Conservation (phyloP, 495 filamentous ascomycete species). For the Talaromyces trachyspermus region DNA sequence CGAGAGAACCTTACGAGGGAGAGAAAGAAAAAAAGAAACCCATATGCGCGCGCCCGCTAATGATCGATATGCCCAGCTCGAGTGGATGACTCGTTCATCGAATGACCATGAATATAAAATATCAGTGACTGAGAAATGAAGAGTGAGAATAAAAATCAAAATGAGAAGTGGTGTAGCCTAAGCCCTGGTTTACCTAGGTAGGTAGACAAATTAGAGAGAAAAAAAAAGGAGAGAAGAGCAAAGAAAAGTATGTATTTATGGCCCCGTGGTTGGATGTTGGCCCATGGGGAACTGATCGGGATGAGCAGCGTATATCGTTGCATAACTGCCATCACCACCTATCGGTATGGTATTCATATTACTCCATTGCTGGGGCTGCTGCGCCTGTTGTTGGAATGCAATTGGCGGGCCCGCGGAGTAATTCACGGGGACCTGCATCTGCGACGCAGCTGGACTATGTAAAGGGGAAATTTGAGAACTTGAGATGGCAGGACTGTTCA, state of each 20-base stretch:
- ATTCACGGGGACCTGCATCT: constrained; percentile 28
- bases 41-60: too few species aligned
- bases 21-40: too few species aligned
- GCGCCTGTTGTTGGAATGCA: constrained; percentile 11
- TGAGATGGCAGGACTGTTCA: constrained; percentile 33
- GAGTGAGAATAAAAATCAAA: too few species aligned
- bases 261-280: constrained; percentile 22
- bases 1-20: too few species aligned
- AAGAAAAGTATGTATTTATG: constrained; percentile 15
- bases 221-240: constrained; percentile 14
- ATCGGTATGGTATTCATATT: constrained; percentile 32
- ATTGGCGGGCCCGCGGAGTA: constrained; percentile 28
- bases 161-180: too few species aligned
- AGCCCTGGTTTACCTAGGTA: too few species aligned
- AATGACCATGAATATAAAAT: too few species aligned
- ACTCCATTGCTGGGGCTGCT: constrained; percentile 22
- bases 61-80: too few species aligned
- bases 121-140: too few species aligned
- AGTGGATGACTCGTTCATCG: too few species aligned
- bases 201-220: too few species aligned
- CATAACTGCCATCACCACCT: constrained; percentile 31
- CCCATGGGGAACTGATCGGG: constrained; percentile 30
- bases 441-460: constrained; percentile 24
- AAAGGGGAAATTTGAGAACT: constrained; percentile 13
- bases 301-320: constrained; percentile 20